Base-by-base conservation (phyloP, 768 basidiomycete species). In the Termitomyces eurrhizus region DNA sequence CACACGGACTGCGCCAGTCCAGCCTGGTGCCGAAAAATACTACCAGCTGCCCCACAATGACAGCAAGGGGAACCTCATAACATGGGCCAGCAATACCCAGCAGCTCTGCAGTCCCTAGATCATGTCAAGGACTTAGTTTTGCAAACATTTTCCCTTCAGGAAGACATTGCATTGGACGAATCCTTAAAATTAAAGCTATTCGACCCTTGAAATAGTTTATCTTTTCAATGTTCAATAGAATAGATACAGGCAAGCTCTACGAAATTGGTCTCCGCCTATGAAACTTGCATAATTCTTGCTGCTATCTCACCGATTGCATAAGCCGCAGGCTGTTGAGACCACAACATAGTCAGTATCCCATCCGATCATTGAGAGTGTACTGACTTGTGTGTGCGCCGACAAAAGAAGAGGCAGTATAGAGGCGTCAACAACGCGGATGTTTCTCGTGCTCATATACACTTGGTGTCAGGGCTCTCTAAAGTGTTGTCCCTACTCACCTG, bases 361-460 rank as follows among this genome's bases (percentile, higher is more conserved):
- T 56, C 11, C 12, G 7, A 44, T 13, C 35, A 44, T 57, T 7
- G n/a, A 57, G 4, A 32, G 29, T 32, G 41, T 14, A 41, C 59
- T 54, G 8, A 66, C 70, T 65, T 72, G 72, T 4, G 73, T 73
- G 62, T 77, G 78, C 29, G 75, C 71, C 4, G 74, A 73, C 49
- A 78, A 62, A 14, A 74, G 74, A 35, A 80, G 62, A 2, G 81
- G 79, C 13, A 79, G 42, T 46, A 82, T 66, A 2, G 78, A 80
- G 3, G 74, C 52, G 63, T 83, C 82, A 13, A 72, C 78, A 24
- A 83, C 78, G 11, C 82, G 78, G 26, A 83, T 48, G 60, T 83
- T 83, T 18, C 60, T 65, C 1, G 79, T 79, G 14, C 79, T 80
- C 6, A 32, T n/a, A 5, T 12, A 54, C 12, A 42, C 16, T 52